Evolutionary conservation across 768 basidiomycete genomes (phyloP).

Genomic region (Hysterangium stoloniferum): DNA sequence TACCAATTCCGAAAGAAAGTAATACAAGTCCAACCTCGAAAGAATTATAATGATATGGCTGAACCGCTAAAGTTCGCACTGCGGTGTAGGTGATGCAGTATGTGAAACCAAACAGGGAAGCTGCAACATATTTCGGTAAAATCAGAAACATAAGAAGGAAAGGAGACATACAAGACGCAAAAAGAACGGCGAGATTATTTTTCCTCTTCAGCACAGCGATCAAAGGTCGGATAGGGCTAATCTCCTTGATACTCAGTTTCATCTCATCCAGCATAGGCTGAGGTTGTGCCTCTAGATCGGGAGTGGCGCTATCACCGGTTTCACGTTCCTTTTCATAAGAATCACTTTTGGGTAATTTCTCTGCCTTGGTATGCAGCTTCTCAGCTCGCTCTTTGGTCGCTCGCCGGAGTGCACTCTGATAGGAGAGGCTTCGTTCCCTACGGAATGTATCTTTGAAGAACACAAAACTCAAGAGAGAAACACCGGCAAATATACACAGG

Average conservation of each 20-base stretch:
- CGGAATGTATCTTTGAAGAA: conserved; percentile 81
- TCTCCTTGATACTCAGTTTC: conserved; percentile 53
- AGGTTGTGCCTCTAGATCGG: background rate
- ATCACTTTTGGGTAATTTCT: conserved; percentile 18
- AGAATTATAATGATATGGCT: conserved; percentile 57
- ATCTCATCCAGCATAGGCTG: conserved; percentile 24
- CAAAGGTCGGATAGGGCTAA: conserved; percentile 70
- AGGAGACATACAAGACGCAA: conserved; percentile 50
- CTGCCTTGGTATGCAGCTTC: conserved; percentile 21
- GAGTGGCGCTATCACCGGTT: background rate
- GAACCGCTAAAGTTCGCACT: conserved; percentile 53
- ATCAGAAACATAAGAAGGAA: background rate
- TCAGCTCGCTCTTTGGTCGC: conserved; percentile 13
- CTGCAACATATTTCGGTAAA: conserved; percentile 27
- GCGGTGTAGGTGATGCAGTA: conserved; percentile 71
- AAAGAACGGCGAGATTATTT: conserved; percentile 62
- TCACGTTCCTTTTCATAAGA: conserved; percentile 12
- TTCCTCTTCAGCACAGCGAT: conserved; percentile 44
- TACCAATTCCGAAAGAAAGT: conserved; percentile 65
- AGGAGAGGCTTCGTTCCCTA: conserved; percentile 71
- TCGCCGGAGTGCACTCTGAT: conserved; percentile 56
- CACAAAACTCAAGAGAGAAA: conserved; percentile 48
- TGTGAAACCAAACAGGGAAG: conserved; percentile 60
- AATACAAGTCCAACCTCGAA: conserved; percentile 71
- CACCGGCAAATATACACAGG: conserved; percentile 52